Evolutionary conservation across 345 rosid species (phyloP).

Genomic region (Carallia pectinifolia): DNA sequence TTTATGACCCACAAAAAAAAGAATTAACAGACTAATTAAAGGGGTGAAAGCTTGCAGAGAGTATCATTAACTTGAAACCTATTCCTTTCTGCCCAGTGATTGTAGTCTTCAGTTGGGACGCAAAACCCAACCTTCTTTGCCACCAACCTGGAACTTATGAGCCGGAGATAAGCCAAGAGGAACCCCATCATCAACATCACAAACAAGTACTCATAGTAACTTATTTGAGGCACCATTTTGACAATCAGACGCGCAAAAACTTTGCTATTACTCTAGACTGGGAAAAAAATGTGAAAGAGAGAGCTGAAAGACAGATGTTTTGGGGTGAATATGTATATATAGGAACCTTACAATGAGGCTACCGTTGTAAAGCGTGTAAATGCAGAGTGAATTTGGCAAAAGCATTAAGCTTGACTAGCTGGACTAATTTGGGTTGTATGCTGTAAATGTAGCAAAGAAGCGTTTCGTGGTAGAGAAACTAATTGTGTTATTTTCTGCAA

Average conservation of each 20-base stretch:
- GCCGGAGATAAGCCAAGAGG: slow-evolving; percentile 31
- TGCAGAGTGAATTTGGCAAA: not conserved
- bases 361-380: slow-evolving; percentile 32
- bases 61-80: slow-evolving; percentile 85
- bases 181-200: slow-evolving; percentile 14
- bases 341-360: slow-evolving; percentile 23
- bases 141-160: slow-evolving; percentile 62
- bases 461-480: slow-evolving; percentile 31
- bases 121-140: slow-evolving; percentile 73
- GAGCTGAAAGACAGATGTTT: not conserved
- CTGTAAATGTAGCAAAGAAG: slow-evolving; percentile 10
- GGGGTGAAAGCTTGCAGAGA: slow-evolving; percentile 43
- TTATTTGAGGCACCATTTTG: slow-evolving; percentile 29
- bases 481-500: not conserved
- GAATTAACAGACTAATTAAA: too few relatives aligned
- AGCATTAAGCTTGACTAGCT: slow-evolving; percentile 17
- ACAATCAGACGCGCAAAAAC: too few relatives aligned
- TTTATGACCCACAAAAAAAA: too few relatives aligned
- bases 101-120: slow-evolving; percentile 59
- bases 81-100: slow-evolving; percentile 78
- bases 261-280: not conserved
- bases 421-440: slow-evolving; percentile 11
- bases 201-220: slow-evolving; percentile 14
- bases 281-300: not conserved
- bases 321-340: slow-evolving; percentile 16